Conservation (phyloP, 176 grass and related monocot genomes). For the Cenchrus americanus region DNA sequence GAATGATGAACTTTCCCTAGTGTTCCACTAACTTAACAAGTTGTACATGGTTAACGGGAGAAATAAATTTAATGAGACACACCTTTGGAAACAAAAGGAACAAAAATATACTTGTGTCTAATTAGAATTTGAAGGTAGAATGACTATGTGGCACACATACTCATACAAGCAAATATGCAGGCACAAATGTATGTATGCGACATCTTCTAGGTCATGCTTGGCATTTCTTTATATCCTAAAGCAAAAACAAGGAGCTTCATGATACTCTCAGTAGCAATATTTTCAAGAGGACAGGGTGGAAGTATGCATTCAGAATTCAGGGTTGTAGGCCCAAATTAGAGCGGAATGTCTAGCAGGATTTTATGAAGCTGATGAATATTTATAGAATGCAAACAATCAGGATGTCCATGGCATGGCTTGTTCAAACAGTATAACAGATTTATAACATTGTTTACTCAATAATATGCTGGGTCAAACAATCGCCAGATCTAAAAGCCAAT, state of each 20-base stretch:
- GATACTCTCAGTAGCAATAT: neutral
- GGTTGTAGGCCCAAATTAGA: neutral
- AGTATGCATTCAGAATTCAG: conserved; percentile 2
- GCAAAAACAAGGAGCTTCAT: neutral
- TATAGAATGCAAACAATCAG: neutral
- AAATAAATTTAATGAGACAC: neutral
- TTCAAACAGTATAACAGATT: neutral
- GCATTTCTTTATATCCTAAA: neutral
- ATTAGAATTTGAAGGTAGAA: neutral
- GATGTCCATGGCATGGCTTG: neutral
- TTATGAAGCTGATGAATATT: neutral
- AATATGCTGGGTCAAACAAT: neutral
- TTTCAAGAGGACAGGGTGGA: neutral
- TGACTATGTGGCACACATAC: neutral
- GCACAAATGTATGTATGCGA: neutral
- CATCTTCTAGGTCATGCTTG: neutral
- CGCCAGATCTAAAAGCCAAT: neutral
- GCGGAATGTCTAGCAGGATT: neutral
- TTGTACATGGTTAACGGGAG: neutral
- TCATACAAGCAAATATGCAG: neutral
- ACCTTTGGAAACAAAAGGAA: neutral
- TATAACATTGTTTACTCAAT: neutral
- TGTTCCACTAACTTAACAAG: neutral
- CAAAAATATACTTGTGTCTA: neutral
- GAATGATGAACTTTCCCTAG: neutral